Evolutionary conservation across 768 basidiomycete species (phyloP).

Genomic region (Psilocybe cyanescens): DNA sequence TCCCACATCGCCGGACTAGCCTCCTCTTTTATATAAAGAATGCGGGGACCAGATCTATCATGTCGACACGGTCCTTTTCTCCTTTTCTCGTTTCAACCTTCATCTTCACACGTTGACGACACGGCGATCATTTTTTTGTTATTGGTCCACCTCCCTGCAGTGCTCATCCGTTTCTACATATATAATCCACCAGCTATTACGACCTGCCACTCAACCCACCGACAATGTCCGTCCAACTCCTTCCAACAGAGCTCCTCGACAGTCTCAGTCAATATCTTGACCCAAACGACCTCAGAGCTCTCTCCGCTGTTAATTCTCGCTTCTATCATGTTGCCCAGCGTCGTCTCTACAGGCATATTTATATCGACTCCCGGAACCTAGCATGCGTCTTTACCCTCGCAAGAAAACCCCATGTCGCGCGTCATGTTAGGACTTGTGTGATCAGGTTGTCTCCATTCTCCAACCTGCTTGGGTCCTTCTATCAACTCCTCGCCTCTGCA

Average conservation of each 20-base stretch:
- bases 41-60: conserved; percentile 3
- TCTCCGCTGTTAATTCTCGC: conserved; percentile 46
- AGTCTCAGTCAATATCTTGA: conserved; percentile 39
- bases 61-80: conserved; percentile 28
- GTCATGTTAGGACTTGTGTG: conserved; percentile 63
- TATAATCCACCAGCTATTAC: conserved; percentile 27
- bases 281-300: conserved; percentile 46
- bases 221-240: conserved; percentile 45
- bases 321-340: conserved; percentile 58
- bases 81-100: conserved; percentile 23
- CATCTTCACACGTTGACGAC: conserved; percentile 32
- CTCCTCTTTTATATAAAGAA: conserved; percentile 11
- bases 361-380: conserved; percentile 51
- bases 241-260: conserved; percentile 71
- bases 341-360: conserved; percentile 64
- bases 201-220: conserved; percentile 19
- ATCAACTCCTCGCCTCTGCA: conserved; percentile 51
- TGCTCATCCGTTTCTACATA: conserved; percentile 4
- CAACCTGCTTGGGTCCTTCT: conserved; percentile 49
- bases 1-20: conserved; percentile 6
- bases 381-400: conserved; percentile 60
- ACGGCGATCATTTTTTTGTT: conserved; percentile 43
- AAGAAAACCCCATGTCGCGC: conserved; percentile 56
- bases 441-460: conserved; percentile 50
- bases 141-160: conserved; percentile 5